phyloP scores from a whole-genome alignment of 306 rosid species.

The Vigna hirtella region DNA sequence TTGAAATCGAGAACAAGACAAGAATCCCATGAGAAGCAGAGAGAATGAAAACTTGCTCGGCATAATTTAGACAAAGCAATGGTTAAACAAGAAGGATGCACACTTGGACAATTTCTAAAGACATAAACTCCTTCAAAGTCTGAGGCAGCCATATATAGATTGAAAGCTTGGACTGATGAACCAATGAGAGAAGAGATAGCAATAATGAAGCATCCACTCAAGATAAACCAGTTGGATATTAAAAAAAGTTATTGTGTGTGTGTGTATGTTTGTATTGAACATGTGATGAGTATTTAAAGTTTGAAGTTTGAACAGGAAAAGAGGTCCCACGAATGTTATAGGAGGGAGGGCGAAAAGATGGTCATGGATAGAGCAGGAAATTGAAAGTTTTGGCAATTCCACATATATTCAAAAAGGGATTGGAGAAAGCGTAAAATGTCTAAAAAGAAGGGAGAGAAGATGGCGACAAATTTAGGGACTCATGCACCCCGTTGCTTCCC shows the following conservation, averaged over 20 bases:
- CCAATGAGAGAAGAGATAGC: background rate
- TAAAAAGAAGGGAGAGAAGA: conserved; percentile 38
- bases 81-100: background rate
- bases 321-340: conserved; percentile 42
- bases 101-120: background rate
- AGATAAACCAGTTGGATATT: background rate
- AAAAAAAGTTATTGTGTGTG: background rate
- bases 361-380: conserved; percentile 15
- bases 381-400: background rate
- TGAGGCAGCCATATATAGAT: background rate
- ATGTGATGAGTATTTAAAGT: background rate
- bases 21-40: no score
- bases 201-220: background rate
- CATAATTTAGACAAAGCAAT: background rate
- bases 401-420: conserved; percentile 33
- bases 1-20: background rate
- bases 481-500: conserved; percentile 45
- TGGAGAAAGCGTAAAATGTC: conserved; percentile 37
- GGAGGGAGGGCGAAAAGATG: conserved; percentile 5
- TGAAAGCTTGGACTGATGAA: background rate
- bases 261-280: background rate
- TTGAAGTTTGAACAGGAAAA: conserved; percentile 5
- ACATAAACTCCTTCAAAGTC: background rate
- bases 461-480: conserved; percentile 39
- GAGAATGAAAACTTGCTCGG: background rate